phyloP scores from a whole-genome alignment of 116 monocot species.

The Phalaenopsis hybrid region DNA sequence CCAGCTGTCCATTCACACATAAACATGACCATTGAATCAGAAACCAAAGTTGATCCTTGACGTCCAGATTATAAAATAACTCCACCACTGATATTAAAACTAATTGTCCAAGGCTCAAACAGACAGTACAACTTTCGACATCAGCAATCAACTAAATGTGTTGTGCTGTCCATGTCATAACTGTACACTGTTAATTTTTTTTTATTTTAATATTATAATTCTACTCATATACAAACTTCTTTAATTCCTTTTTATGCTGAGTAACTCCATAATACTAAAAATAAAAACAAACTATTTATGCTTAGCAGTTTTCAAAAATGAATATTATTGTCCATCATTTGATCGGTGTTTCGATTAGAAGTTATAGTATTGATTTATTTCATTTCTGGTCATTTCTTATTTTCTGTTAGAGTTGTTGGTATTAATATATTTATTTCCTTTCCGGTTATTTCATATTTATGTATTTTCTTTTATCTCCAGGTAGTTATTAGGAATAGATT shows the following conservation, averaged over 20 bases:
- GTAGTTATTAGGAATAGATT: too few species aligned
- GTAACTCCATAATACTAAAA: constrained; percentile 1
- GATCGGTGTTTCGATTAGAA: not conserved
- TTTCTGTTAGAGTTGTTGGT: too few species aligned
- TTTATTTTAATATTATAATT: not conserved
- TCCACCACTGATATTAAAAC: not conserved
- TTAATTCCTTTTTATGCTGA: not conserved
- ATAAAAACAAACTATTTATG: not conserved
- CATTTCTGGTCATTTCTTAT: too few species aligned
- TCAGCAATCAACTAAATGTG: not conserved
- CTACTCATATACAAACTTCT: not conserved
- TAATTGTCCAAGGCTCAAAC: not conserved
- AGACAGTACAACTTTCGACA: not conserved
- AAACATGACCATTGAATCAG: not conserved
- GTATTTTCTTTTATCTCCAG: too few species aligned
- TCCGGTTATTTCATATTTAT: too few species aligned
- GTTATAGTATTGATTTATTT: too few species aligned
- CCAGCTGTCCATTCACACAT: not conserved
- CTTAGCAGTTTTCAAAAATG: not conserved
- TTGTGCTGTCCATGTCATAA: not conserved
- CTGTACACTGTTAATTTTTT: not conserved
- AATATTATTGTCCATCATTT: not conserved
- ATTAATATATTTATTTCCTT: too few species aligned
- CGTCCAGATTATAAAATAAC: not conserved
- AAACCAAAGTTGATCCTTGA: not conserved